Conservation (phyloP, 306 rosid species). For the Corylus heterophylla region DNA sequence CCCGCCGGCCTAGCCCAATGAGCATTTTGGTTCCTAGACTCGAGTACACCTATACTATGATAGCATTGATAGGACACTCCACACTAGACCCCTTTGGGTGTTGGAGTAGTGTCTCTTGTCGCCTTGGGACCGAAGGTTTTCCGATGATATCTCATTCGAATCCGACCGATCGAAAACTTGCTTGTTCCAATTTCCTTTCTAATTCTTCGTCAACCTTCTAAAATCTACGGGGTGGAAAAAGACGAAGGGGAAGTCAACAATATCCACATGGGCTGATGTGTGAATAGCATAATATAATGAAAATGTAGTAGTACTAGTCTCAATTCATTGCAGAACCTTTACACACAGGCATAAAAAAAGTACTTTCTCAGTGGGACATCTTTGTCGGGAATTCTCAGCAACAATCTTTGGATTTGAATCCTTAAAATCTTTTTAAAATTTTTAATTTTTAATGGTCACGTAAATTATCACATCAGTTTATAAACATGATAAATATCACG, state of each 20-base stretch:
- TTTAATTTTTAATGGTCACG: too few relatives aligned
- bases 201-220: not conserved
- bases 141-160: too few relatives aligned
- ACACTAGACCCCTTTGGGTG: too few relatives aligned
- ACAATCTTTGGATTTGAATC: constrained; percentile 17
- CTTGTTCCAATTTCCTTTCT: not conserved
- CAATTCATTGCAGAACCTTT: not conserved
- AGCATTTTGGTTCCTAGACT: too few relatives aligned
- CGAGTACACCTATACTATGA: too few relatives aligned
- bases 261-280: constrained; percentile 31
- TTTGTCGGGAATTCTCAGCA: constrained; percentile 16
- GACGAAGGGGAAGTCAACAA: not conserved
- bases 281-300: constrained; percentile 20
- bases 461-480: too few relatives aligned
- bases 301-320: not conserved
- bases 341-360: not conserved
- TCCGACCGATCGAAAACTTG: too few relatives aligned
- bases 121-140: too few relatives aligned
- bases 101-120: too few relatives aligned
- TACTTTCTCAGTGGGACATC: constrained; percentile 16
- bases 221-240: not conserved
- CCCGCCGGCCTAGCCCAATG: too few relatives aligned
- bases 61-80: too few relatives aligned
- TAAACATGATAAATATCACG: too few relatives aligned
- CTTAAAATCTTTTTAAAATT: not conserved